phyloP scores from a whole-genome alignment of 768 basidiomycete genomes.

The Russula griseocarnosa region DNA sequence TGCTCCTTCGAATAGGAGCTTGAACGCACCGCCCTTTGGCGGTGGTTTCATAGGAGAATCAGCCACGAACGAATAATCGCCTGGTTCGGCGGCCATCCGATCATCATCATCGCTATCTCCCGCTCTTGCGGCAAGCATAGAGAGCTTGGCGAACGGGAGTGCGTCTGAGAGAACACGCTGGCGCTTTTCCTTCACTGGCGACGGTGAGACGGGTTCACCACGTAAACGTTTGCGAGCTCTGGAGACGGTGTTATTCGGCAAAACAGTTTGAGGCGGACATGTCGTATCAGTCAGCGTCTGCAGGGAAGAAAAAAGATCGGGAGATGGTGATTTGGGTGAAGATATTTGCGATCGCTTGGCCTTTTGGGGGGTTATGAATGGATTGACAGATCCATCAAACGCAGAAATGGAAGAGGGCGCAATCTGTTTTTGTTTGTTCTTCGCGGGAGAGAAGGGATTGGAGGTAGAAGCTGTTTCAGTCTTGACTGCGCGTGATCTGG shows the following conservation, averaged over 20 bases:
- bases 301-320: slow-evolving; percentile 43
- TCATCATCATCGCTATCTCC: slow-evolving; percentile 38
- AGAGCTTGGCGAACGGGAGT: slow-evolving; percentile 39
- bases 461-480: slow-evolving; percentile 51
- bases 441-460: slow-evolving; percentile 79
- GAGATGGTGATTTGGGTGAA: slow-evolving; percentile 35
- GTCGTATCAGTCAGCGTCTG: slow-evolving; percentile 27
- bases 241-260: slow-evolving; percentile 44
- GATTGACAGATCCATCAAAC: slow-evolving; percentile 47
- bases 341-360: slow-evolving; percentile 29
- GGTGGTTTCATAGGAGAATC: slow-evolving; percentile 69
- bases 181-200: slow-evolving; percentile 73
- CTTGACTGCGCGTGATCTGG: slow-evolving; percentile 50
- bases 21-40: slow-evolving; percentile 57
- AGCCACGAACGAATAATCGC: slow-evolving; percentile 52
- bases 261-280: slow-evolving; percentile 21
- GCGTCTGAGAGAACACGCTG: slow-evolving; percentile 49
- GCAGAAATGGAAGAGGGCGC: slow-evolving; percentile 19
- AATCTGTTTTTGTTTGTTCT: slow-evolving; percentile 47
- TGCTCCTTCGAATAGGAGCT: slow-evolving; percentile 61
- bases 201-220: slow-evolving; percentile 79
- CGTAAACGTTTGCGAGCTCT: slow-evolving; percentile 77
- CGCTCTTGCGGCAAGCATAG: slow-evolving; percentile 29
- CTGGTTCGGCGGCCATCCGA: slow-evolving; percentile 33
- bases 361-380: slow-evolving; percentile 36